Conservation (phyloP, 345 rosid species). For the Clausena lansium region DNA sequence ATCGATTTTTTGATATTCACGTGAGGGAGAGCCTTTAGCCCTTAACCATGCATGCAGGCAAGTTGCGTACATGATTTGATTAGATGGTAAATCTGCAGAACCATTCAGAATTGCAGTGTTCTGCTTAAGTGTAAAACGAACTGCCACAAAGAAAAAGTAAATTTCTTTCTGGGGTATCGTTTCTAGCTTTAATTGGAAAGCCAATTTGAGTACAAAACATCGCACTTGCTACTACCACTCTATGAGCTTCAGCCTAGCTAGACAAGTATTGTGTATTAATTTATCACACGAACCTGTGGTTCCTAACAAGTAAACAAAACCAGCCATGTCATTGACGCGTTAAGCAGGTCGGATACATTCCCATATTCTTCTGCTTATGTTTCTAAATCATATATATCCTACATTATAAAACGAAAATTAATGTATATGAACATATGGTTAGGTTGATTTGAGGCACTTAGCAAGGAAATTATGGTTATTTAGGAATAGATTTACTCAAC, state of each 20-base stretch:
- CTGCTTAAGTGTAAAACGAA: neutral
- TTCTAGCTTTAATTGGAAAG: neutral
- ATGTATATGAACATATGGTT: too few relatives aligned
- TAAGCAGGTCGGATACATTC: neutral
- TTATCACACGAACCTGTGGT: neutral
- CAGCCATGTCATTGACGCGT: neutral
- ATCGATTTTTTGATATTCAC: constrained; percentile 10
- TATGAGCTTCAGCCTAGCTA: neutral
- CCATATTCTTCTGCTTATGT: neutral
- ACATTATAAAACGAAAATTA: too few relatives aligned
- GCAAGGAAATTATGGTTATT: neutral
- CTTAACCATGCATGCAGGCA: constrained; percentile 28
- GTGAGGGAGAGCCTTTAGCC: constrained; percentile 10
- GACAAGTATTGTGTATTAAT: neutral
- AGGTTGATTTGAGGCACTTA: neutral
- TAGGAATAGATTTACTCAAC: neutral
- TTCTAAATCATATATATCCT: neutral
- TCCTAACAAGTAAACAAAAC: neutral
- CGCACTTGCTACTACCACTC: neutral
- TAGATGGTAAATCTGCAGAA: neutral
- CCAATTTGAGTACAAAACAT: neutral
- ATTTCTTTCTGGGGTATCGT: neutral
- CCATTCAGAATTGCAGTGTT: neutral
- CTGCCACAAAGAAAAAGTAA: neutral
- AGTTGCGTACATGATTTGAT: constrained; percentile 22